phyloP scores from a whole-genome alignment of 208 protist genomes.

The Trypanosoma rangeli region DNA sequence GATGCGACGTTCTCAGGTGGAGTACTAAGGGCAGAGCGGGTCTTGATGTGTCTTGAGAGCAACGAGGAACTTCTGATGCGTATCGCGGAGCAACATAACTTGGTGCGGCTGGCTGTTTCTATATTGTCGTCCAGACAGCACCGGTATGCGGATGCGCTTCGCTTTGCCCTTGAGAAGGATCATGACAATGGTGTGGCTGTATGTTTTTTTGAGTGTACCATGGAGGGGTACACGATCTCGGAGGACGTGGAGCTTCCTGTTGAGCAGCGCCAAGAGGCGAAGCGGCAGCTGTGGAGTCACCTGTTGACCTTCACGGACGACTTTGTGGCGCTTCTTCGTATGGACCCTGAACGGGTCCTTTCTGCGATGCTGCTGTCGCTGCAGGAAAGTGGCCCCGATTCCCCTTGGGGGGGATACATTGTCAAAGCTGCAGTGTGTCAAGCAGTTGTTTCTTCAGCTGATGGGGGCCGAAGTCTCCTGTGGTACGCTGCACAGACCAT shows the following conservation, averaged over 20 bases:
- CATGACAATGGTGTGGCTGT: constrained; percentile 10
- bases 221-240: constrained; percentile 17
- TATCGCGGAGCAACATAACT: constrained; percentile 41
- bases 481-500: constrained; percentile 16
- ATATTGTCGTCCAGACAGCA: constrained; percentile 52
- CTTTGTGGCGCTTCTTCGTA: constrained; percentile 34
- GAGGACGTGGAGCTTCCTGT: constrained; percentile 12
- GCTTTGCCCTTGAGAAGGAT: constrained; percentile 30
- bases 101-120: constrained; percentile 43
- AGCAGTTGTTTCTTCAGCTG: constrained; percentile 14
- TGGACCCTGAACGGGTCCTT: constrained; percentile 34
- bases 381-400: constrained; percentile 38
- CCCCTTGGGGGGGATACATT: constrained; percentile 33
- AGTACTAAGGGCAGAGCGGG: constrained; percentile 42
- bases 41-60: constrained; percentile 57
- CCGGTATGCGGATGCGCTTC: constrained; percentile 60
- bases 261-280: constrained; percentile 9
- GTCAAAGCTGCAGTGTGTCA: constrained; percentile 7
- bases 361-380: constrained; percentile 38
- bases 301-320: constrained; percentile 24
- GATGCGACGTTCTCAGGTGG: neutral
- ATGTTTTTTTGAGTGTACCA: constrained; percentile 28
- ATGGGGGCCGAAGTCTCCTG: constrained; percentile 15
- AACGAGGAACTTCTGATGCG: constrained; percentile 43
- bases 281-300: constrained; percentile 39